Evolutionary conservation across 1,284 basidiomycete species (phyloP), one percentile per base, ranked within the genome.

Genomic region (Moniliophthora roreri): DNA sequence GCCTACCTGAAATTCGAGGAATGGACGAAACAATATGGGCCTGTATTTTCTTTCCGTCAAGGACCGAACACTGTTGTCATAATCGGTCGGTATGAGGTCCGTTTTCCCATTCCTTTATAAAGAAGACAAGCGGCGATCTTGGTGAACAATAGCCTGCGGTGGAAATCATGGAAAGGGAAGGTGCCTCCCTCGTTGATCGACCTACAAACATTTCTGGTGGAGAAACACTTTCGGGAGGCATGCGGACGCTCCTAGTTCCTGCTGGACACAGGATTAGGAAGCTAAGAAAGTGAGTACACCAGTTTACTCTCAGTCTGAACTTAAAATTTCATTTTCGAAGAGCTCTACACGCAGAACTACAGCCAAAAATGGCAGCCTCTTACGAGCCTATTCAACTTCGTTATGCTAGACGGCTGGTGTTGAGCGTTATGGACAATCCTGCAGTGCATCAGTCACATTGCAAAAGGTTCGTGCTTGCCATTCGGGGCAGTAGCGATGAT

Each of bases 101-200:
- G 44, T 40, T 1, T 1, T 20, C 13, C 1, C 4, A 38, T 10
- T n/a, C 20, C 23, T n/a, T n/a, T n/a, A n/a, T n/a, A n/a, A n/a
- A 32, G 28, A 32, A 6, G 28, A 6, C 11, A 11, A 32, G 28
- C 21, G 44, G 16, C 15, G 18, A 11, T 28, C 2, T 15, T 47
- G 16, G 2, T 26, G n/a, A n/a, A n/a, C n/a, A n/a, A n/a, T 38
- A 51, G 28, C 8, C 49, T 11, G 49, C 49, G 0, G 69, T 77
- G 0, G 77, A 81, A 6, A 72, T 83, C 50, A 71, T 84, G 72
- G 81, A 83, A 62, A 78, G 79, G 56, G 73, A 81, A 50, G 79
- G 79, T 0, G 75, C 74, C 0, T 60, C 60, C 5, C 69, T 78
- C 13, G 73, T 73, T 0, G 81, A 84, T 58, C 62, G 81, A 23